These are phyloP conservation scores for maize (Zea mays) DNA, from an alignment of 176 grass and related monocot species.

Conservation along the genomic window Zm-B73-REFERENCE-NAM-5.0 NC_050102.1:75938501-75939000, in stretches of 20 bases:
- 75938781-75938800: slow-evolving; percentile 30
- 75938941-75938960: slow-evolving; percentile 49
- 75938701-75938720: no score
- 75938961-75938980: slow-evolving; percentile 26
- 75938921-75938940: slow-evolving; percentile 41
- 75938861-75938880: slow-evolving; percentile 41
- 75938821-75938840: slow-evolving; percentile 31
- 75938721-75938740: slow-evolving; percentile 49
- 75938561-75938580: no score
- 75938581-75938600: no score
- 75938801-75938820: slow-evolving; percentile 37
- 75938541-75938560: no score
- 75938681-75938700: no score
- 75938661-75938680: no score
- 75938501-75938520: no score
- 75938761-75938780: slow-evolving; percentile 39
- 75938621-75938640: no score
- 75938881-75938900: slow-evolving; percentile 38
- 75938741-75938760: slow-evolving; percentile 38
- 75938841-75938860: slow-evolving; percentile 34
- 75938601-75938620: no score
- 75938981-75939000: slow-evolving; percentile 40
- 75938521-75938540: no score
- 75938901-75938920: slow-evolving; percentile 45
- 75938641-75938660: no score